These are phyloP conservation scores for Heliocybe sulcata DNA, from an alignment of 1,284 basidiomycete genomes.

Conservation along the genomic window DNA sequence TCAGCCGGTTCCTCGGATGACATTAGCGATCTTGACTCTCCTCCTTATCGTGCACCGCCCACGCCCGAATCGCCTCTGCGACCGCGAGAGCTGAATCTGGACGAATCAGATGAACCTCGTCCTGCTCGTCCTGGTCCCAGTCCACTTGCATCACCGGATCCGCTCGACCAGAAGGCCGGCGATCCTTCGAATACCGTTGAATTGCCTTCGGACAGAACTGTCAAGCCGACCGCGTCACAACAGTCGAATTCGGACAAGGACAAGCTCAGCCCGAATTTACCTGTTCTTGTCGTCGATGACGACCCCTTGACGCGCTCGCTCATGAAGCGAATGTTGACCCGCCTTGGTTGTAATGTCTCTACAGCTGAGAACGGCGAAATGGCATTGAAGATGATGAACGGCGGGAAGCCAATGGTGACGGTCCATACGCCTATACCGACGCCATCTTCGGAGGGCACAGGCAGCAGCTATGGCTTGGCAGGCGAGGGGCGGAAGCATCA, in stretches of 20 bases:
- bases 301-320: constrained; percentile 74
- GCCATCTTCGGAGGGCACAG: constrained; percentile 24
- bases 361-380: constrained; percentile 84
- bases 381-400: constrained; percentile 70
- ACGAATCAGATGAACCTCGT: neutral
- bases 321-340: constrained; percentile 78
- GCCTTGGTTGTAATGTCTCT: constrained; percentile 72
- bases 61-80: neutral
- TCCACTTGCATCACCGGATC: neutral
- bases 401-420: constrained; percentile 8
- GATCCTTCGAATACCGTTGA: neutral
- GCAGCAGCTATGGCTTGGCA: constrained; percentile 6
- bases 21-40: neutral
- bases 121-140: neutral
- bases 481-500: constrained; percentile 6
- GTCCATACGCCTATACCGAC: constrained; percentile 14
- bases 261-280: constrained; percentile 19
- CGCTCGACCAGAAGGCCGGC: neutral
- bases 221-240: neutral
- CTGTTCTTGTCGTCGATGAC: constrained; percentile 73
- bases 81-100: neutral
- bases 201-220: neutral
- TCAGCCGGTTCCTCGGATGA: neutral
- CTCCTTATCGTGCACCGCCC: neutral
- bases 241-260: neutral